Evolutionary conservation across 139 green algal species (phyloP), one percentile per base, ranked within the genome.

Genomic region (Chlamydomonas incerta): DNA sequence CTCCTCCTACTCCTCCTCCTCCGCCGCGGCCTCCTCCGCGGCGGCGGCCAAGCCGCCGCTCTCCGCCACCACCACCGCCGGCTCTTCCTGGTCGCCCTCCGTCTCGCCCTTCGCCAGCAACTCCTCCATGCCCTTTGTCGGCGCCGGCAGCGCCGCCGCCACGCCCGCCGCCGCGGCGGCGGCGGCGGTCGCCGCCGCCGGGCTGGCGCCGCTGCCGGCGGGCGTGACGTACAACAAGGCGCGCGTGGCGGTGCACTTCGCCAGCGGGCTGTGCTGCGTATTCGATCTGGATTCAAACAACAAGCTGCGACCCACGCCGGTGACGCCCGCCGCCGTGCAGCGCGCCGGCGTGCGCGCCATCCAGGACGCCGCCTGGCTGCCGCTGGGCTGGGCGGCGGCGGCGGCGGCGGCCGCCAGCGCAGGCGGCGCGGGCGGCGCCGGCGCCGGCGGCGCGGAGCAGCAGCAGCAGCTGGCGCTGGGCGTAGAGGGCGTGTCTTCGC

Each of bases 311-410:
- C 55, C 55, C 15, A 72, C 80, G 3, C 31, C 70, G 13, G 89
- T 66, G 11, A 79, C 72, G 24, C 41, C 84, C 17, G 60, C 72
- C 24, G 86, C 75, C 28, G 23, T 77, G 29, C 46, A 65, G 29
- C 82, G 79, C 1, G 62, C 86, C 5, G 79, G 72, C 5, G 58
- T 94, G 29, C 92, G 94, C 0, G 63, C 60, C 3, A 92, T 88
- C 0, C 66, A 91, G 13, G 95, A 96, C 73, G 20, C 95, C 21
- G 87, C 81, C 3, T 97, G 93, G 94, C 72, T 93, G 72, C 86
- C 86, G 24, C 75, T 96, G 70, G 89, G 92, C 0, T 79, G 73
- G 72, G 21, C 81, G 35, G 47, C 63, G 6, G n/a, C 62, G 35
- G 37, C 29, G 58, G 50, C 46, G 24, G 28, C 28, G 1, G 29